A percentile compares a stretch with the other conserved stretches of the same genome.
Conservation (phyloP, 345 rosid genomes). For the Eucalyptus viminalis region DNA sequence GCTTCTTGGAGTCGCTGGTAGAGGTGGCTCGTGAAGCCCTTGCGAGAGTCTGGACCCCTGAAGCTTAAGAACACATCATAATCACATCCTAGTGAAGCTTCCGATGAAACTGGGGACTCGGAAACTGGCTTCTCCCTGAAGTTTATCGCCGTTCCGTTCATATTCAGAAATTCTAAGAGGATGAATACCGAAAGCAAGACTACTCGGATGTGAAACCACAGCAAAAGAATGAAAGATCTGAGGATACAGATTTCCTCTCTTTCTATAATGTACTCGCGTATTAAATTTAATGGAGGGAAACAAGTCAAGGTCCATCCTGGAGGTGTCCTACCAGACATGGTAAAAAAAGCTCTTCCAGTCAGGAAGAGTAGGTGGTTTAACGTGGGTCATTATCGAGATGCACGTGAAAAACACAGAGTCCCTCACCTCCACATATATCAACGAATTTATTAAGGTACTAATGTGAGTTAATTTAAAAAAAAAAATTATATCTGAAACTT, state of each 20-base stretch:
- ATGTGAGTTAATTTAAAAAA: neutral
- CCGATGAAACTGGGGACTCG: neutral
- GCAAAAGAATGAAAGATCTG: neutral
- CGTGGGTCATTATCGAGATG: neutral
- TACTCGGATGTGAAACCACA: neutral
- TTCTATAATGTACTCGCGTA: no score
- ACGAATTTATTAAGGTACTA: rapidly evolving
- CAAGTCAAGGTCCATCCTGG: neutral
- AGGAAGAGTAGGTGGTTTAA: neutral
- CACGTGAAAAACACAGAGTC: neutral
- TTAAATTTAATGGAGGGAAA: no score
- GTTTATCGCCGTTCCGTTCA: neutral
- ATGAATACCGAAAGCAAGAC: neutral
- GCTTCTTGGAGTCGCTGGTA: no score
- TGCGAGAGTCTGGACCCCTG: neutral
- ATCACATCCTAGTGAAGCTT: neutral
- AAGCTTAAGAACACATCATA: neutral
- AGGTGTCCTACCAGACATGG: neutral
- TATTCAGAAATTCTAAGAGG: neutral
- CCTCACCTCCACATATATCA: neutral
- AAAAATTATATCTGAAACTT: rapidly evolving
- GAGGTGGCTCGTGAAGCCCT: neutral
- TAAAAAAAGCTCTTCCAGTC: no score
- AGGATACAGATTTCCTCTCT: neutral
- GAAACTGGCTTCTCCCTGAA: neutral